Evolutionary conservation across 345 rosid species (phyloP).

Genomic region (Hibiscus syriacus): DNA sequence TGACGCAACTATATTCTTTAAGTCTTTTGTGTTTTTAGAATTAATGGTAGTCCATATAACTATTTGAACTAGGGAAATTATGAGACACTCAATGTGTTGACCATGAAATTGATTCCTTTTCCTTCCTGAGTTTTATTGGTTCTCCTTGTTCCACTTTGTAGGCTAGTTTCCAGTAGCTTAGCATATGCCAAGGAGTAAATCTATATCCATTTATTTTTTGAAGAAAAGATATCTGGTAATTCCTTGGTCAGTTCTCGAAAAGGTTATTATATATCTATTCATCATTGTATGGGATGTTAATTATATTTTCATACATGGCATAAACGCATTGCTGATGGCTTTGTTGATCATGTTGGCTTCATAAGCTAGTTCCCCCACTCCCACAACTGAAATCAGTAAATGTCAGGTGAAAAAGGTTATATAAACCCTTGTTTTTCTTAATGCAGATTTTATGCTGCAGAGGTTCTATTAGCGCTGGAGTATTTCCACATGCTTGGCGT

Average conservation of each 20-base stretch:
- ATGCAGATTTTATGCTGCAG: constrained; percentile 91
- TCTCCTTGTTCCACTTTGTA: no score
- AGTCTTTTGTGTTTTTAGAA: not conserved
- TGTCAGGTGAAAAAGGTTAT: not conserved
- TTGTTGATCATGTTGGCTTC: not conserved
- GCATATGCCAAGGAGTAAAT: no score
- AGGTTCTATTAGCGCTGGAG: constrained; percentile 88
- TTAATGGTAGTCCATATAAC: not conserved
- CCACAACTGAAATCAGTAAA: not conserved
- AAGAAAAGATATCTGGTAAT: not conserved
- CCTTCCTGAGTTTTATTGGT: not conserved
- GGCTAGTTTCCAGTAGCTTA: no score
- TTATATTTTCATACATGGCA: not conserved
- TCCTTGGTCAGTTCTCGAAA: not conserved
- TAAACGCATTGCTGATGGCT: not conserved
- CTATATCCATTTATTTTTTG: not conserved
- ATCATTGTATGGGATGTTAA: constrained; percentile 3
- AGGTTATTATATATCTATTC: not conserved
- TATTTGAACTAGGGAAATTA: not conserved
- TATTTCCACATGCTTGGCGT: constrained; percentile 70
- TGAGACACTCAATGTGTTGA: not conserved
- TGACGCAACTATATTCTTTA: not conserved
- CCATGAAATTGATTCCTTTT: not conserved
- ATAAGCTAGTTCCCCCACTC: not conserved
- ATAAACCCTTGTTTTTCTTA: not conserved